Percentiles rank a stretch among this genome's conserved stretches.
Evolutionary conservation across 1,284 basidiomycete species (phyloP).

Genomic region (Pseudozyma hubeiensis): DNA sequence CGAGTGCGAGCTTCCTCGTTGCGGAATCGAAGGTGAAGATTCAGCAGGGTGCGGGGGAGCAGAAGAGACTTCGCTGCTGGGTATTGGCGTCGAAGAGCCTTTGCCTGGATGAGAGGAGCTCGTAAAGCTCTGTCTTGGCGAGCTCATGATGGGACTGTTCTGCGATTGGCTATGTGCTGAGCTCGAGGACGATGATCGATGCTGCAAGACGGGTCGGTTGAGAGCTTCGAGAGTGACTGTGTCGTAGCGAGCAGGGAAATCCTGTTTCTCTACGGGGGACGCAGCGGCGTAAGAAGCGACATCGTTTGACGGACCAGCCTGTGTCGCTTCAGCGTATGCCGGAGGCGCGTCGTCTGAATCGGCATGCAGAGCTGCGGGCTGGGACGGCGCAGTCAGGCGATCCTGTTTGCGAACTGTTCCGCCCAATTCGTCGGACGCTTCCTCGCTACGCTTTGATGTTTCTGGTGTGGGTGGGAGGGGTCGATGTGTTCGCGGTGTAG

Average conservation of each 20-base stretch:
- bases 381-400: not conserved
- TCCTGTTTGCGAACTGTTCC: constrained; percentile 6
- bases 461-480: constrained; percentile 29
- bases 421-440: not conserved
- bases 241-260: constrained; percentile 6
- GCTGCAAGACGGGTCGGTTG: constrained; percentile 21
- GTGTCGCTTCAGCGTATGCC: constrained; percentile 14
- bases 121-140: constrained; percentile 4
- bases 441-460: not conserved
- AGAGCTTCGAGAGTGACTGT: constrained; percentile 8
- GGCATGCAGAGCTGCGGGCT: constrained; percentile 7
- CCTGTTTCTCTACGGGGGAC: constrained; percentile 12
- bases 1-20: constrained; percentile 23
- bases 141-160: not conserved
- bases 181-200: constrained; percentile 25
- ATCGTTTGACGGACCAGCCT: constrained; percentile 13
- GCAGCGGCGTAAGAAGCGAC: not conserved
- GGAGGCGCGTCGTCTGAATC: constrained; percentile 25
- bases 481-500: constrained; percentile 10
- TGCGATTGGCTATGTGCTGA: constrained; percentile 17
- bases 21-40: constrained; percentile 17
- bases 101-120: not conserved
- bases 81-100: constrained; percentile 1
- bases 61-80: constrained; percentile 5
- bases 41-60: not conserved